Evolutionary conservation across 805 yeast species (phyloP).

Genomic region (Saccharomycopsis vini): DNA sequence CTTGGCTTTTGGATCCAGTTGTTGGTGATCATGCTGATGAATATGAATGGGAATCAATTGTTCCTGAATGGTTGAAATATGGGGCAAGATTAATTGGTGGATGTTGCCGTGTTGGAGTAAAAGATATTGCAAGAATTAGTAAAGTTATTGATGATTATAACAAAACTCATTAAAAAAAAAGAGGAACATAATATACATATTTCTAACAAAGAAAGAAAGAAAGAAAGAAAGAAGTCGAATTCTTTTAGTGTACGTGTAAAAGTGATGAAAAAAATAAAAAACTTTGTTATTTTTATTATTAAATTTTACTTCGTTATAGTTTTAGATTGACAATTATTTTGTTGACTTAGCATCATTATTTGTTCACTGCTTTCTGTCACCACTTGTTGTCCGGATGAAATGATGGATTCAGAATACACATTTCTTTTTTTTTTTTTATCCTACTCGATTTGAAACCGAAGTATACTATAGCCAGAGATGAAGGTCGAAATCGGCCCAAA

Average conservation of each 20-base stretch:
- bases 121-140: conserved; percentile 21
- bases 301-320: too few relatives aligned
- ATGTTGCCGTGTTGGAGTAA: conserved; percentile 36
- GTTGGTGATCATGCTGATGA: conserved; percentile 11
- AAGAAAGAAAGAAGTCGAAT: background rate
- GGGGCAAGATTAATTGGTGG: conserved; percentile 33
- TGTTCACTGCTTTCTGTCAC: too few relatives aligned
- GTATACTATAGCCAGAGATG: too few relatives aligned
- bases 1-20: conserved; percentile 29
- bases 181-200: background rate
- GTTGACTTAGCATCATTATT: too few relatives aligned
- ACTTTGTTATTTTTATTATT: too few relatives aligned
- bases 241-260: background rate
- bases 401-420: too few relatives aligned
- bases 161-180: background rate
- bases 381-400: too few relatives aligned
- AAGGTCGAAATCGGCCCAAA: too few relatives aligned
- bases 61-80: conserved; percentile 26
- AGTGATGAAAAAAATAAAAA: too few relatives aligned
- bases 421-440: too few relatives aligned
- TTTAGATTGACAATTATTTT: too few relatives aligned
- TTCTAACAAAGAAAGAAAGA: background rate
- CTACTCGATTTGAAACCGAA: too few relatives aligned
- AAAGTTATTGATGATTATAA: background rate
- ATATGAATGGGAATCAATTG: conserved; percentile 25